These are phyloP conservation scores for Saccharomycopsis olivae DNA, from an alignment of 805 yeast genomes.

Conservation along the genomic window DNA sequence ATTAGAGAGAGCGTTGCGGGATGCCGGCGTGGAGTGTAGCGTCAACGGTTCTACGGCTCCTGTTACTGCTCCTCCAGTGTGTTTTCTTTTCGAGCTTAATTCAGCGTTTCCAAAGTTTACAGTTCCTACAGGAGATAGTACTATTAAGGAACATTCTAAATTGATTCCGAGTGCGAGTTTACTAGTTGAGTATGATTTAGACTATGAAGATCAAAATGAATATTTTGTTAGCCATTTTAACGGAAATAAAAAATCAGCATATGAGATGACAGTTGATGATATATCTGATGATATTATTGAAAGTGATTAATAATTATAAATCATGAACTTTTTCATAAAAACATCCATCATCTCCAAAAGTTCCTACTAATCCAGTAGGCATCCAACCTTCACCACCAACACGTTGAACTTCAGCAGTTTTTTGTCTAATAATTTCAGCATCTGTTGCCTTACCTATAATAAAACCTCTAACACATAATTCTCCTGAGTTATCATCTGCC, in stretches of 20 bases:
- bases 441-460: conserved; percentile 14
- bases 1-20: background rate
- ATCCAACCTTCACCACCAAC: conserved; percentile 19
- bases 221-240: conserved; percentile 24
- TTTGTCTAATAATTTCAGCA: conserved; percentile 7
- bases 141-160: conserved; percentile 32
- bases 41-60: too few species aligned
- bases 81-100: conserved; percentile 36
- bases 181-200: conserved; percentile 35
- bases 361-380: conserved; percentile 18
- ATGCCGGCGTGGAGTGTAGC: too few species aligned
- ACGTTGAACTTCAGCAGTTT: conserved; percentile 8
- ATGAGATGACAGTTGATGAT: conserved; percentile 6
- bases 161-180: conserved; percentile 69
- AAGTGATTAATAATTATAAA: background rate
- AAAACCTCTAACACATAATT: conserved; percentile 18
- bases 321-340: conserved; percentile 17
- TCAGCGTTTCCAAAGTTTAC: conserved; percentile 53
- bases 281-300: conserved; percentile 5
- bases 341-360: conserved; percentile 17
- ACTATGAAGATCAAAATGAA: conserved; percentile 25
- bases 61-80: background rate
- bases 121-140: conserved; percentile 27
- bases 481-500: conserved; percentile 16
- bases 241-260: conserved; percentile 12